Base-by-base conservation (phyloP, 1,284 basidiomycete species). In the Bondarzewia mesenterica region DNA sequence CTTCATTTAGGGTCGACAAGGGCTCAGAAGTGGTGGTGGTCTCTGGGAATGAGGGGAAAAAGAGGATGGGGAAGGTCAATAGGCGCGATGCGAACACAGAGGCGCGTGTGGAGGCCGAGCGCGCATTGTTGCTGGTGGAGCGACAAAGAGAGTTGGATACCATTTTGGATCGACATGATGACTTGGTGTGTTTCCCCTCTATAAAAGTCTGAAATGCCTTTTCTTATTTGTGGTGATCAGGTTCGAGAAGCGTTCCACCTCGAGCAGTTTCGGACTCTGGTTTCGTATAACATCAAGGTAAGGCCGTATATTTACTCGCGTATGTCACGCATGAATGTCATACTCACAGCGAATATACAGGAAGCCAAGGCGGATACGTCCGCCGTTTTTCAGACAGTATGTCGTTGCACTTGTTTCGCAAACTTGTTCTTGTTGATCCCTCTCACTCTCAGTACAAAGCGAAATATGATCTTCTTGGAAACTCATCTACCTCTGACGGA, bases 181-280 rank as follows among this genome's bases (percentile, higher is more conserved):
- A 76, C 56, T 64, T 87, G 63, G 87, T 89, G 60, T 59, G 83
- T 77, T 35, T 46, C 37, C 22, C 29, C 18, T 26, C 20, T 32
- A 20, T 49, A 7, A 7, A 23, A 16, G 8, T 21, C 15, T 26
- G 43, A 7, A 5, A 36, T 40, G 25, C 41, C 22, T 20, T 20
- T 3, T 15, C 23, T 44, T 14, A 38, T 12, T 39, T 16, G 7
- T 16, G 26, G 32, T 18, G 15, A 40, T 25, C 52, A 89, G 84
- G 71, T 93, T 46, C 78, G 90, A 52, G 89, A 95, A 63, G 73
- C 80, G 49, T 94, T 93, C 64, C 91, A 94, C 58, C 72, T 93
- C 64, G 85, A 93, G 55, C 73, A 83, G 50, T 93, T 86, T 59
- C 74, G 80, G 3, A 81, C 77, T 21, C 72, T 93, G 66, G 66